Percentiles rank a stretch among this genome's conserved stretches.
These are phyloP conservation scores for Pestalotiopsis sp. DNA, from an alignment of 2,329 filamentous ascomycete genomes.

Conservation along the genomic window DNA sequence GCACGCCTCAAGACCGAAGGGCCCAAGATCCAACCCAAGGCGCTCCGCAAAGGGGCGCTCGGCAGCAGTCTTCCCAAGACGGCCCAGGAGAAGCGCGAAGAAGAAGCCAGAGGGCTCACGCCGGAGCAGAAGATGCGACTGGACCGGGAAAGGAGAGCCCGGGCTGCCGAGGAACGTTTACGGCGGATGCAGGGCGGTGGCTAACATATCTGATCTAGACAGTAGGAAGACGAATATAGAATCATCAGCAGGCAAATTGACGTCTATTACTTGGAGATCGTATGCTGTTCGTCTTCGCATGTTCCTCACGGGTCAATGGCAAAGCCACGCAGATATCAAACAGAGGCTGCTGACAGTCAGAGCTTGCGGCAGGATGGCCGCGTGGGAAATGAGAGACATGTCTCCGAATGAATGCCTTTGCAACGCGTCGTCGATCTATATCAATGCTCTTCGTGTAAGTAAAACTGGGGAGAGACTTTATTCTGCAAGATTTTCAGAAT, in stretches of 20 bases:
- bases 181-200: slow-evolving; percentile 61
- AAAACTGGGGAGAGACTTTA: neutral
- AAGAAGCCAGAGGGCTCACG: slow-evolving; percentile 82
- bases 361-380: neutral
- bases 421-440: neutral
- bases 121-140: slow-evolving; percentile 83
- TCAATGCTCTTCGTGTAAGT: neutral
- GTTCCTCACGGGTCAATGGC: neutral
- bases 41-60: slow-evolving; percentile 51
- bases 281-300: neutral
- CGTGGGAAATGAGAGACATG: neutral
- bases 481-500: neutral
- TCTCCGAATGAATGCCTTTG: neutral
- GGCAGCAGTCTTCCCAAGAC: slow-evolving; percentile 69
- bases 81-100: slow-evolving; percentile 78
- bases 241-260: neutral
- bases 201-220: slow-evolving; percentile 16
- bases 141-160: slow-evolving; percentile 85
- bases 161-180: slow-evolving; percentile 88
- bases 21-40: slow-evolving; percentile 47
- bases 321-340: neutral
- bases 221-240: neutral
- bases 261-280: neutral
- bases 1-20: slow-evolving; percentile 72
- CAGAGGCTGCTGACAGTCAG: neutral